Base-by-base conservation (phyloP, 2,329 filamentous ascomycete genomes). In the Cylindrodendrum hubeiense region DNA sequence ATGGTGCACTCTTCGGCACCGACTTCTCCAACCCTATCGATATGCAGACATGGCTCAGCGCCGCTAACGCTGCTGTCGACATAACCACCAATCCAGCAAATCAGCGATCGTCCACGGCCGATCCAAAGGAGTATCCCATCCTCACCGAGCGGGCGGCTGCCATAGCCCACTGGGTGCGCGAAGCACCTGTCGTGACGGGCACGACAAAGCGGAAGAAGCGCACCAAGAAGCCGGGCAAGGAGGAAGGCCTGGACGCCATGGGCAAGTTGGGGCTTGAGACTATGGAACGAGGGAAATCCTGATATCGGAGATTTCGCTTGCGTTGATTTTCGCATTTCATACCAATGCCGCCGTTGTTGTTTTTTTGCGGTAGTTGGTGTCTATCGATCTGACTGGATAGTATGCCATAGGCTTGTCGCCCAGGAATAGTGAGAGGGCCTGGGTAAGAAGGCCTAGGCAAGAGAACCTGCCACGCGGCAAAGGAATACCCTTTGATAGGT, bases 111-210 rank as follows among this genome's bases (percentile, higher is more conserved):
- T 85, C 87, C 5, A 84, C 88, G 60, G 90, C 91, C 56, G 88
- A 91, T 65, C 87, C 86, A 1, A 89, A 88, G 72, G 91, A 93
- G 68, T 92, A 92, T 75, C 88, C 89, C 3, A 89, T 93, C 67
- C 84, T 86, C 19, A 93, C 91, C 1, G 90, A 92, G 67, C 85
- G 93, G 22, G 92, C 92, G 0, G 85, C 89, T 51, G 86, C 87
- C 19, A 88, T 95, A 63, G 87, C 89, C 1, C 81, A 87, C 44
- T 96, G 93, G 93, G 86, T 95, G 22, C 80, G 80, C 52, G 85
- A 90, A 63, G 89, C 87, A 1, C 88, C 87, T 6, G 66, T 76
- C 0, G 78, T 80, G n/a, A 68, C 76, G 22, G 77, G 78, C 24
- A 70, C 74, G n/a, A 70, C 76, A 22, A 81, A 77, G 71, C 80